Evolutionary conservation across 257 asterid genomes (phyloP), one percentile per base, ranked within the genome.

Genomic region (Nicotiana sylvestris): DNA sequence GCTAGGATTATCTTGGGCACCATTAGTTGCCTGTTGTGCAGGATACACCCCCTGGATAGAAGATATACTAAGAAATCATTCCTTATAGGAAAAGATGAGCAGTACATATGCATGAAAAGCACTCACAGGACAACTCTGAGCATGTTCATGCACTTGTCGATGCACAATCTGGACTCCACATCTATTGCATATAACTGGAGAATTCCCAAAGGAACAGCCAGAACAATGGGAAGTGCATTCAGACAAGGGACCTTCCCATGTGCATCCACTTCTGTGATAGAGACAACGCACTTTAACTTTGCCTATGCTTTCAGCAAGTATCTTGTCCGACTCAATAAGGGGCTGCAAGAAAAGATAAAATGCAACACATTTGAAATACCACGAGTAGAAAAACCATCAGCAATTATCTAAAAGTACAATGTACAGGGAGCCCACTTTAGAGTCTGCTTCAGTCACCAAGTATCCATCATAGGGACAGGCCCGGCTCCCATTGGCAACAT

Each of bases 401-500:
- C 46, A 76, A 30, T 51, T 51, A 51, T 27, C 80, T 76, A 13
- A 74, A 74, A 58, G 49, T 43, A 76, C 64, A 51, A 51, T 51
- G 16, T 76, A 76, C 64, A 76, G 80, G 64, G 64, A 18, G 51
- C 86, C 80, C 81, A 96, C 99, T 98, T 92, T 96, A 37, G 99
- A 90, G 81, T 93, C 97, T 0, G 93, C 87, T 85, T 96, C 98
- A 2, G 97, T 91, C 77, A 94, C 98, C 87, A 94, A 87, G 87
- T 89, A 93, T 60, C 98, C 99, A 84, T 94, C 99, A 83, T 94
- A 96, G n/a, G 99, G 98, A 85, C 98, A 96, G 57, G 98, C 94
- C 84, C 78, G 89, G 89, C 83, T 92, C 83, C 90, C 92, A 83
- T 89, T 94, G 13, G 97, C 96, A 62, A 94, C 89, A 85, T 94